Evolutionary conservation across 495 filamentous ascomycete genomes (phyloP).

Genomic region (Endocarpon pusillum): DNA sequence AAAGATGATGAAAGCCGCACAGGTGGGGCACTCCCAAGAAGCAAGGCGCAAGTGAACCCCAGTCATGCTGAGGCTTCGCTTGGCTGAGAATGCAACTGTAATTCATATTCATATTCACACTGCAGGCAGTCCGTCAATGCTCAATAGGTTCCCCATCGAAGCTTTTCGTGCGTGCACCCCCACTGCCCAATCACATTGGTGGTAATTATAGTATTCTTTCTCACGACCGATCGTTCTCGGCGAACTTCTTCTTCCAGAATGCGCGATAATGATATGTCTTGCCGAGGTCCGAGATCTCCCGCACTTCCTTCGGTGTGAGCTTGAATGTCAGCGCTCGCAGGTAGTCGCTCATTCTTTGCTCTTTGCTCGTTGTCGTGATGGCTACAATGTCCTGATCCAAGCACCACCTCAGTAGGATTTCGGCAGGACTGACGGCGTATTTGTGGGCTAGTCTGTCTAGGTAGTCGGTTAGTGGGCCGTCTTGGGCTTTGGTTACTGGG

Average conservation of each 20-base stretch:
- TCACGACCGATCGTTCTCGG: too few relatives aligned
- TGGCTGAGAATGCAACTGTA: too few relatives aligned
- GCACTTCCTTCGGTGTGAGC: conserved; percentile 52
- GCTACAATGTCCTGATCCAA: conserved; percentile 64
- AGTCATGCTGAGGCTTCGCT: too few relatives aligned
- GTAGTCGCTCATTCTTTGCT: conserved; percentile 51
- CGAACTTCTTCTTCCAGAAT: conserved; percentile 50
- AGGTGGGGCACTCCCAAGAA: too few relatives aligned
- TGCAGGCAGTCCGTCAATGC: too few relatives aligned
- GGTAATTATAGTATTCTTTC: too few relatives aligned
- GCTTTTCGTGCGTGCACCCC: too few relatives aligned
- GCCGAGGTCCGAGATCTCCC: conserved; percentile 44
- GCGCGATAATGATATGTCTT: conserved; percentile 49
- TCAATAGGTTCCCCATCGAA: too few relatives aligned
- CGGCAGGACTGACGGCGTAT: conserved; percentile 55
- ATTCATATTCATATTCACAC: too few relatives aligned
- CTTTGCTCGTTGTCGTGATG: conserved; percentile 61
- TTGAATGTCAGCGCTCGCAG: conserved; percentile 47
- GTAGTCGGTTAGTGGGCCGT: conserved; percentile 50
- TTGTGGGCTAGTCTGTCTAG: conserved; percentile 48
- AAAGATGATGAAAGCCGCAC: too few relatives aligned
- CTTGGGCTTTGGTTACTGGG: conserved; percentile 42
- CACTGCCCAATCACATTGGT: too few relatives aligned
- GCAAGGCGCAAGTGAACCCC: too few relatives aligned
- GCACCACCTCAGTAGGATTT: conserved; percentile 60